Conservation (phyloP, 768 basidiomycete species). For the Grammothele lineata region DNA sequence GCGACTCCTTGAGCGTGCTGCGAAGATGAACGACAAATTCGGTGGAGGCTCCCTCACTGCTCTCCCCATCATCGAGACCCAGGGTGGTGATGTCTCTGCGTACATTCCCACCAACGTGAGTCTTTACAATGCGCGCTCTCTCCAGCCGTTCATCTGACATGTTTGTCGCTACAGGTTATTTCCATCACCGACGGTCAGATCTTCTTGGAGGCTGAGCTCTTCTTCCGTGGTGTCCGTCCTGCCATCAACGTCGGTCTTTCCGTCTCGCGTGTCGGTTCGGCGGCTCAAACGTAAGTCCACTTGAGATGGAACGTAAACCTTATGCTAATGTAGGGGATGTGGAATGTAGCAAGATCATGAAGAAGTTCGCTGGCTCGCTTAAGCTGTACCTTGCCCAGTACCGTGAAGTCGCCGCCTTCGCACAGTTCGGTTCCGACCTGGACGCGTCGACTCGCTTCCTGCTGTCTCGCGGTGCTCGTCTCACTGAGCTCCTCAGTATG, state of each 20-base stretch:
- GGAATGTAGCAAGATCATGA: slow-evolving; percentile 86
- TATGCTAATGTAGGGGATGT: slow-evolving; percentile 2
- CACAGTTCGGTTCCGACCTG: slow-evolving; percentile 99
- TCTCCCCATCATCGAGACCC: slow-evolving; percentile 99
- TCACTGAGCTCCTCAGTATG: slow-evolving; percentile 92
- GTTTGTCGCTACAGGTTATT: slow-evolving; percentile 66
- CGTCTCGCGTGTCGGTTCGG: slow-evolving; percentile 99
- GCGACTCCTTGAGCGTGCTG: slow-evolving; percentile 98
- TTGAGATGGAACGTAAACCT: not conserved
- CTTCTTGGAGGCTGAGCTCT: slow-evolving; percentile 99
- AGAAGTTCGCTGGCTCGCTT: slow-evolving; percentile 99
- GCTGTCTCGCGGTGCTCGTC: slow-evolving; percentile 94
- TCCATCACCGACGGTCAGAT: slow-evolving; percentile 99
- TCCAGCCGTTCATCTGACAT: not conserved
- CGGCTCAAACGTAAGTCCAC: slow-evolving; percentile 90
- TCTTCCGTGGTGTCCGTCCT: slow-evolving; percentile 99
- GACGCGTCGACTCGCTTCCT: slow-evolving; percentile 99
- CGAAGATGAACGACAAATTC: slow-evolving; percentile 99
- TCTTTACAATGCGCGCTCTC: slow-evolving; percentile 9
- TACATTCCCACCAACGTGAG: slow-evolving; percentile 93
- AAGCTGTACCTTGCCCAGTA: slow-evolving; percentile 99
- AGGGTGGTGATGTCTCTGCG: slow-evolving; percentile 99
- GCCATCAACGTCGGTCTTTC: slow-evolving; percentile 99
- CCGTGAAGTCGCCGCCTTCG: slow-evolving; percentile 99
- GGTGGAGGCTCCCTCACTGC: slow-evolving; percentile 99